These are phyloP conservation scores for Ascocoryne sarcoides DNA, from an alignment of 2,329 filamentous ascomycete species.

Conservation along the genomic window DNA sequence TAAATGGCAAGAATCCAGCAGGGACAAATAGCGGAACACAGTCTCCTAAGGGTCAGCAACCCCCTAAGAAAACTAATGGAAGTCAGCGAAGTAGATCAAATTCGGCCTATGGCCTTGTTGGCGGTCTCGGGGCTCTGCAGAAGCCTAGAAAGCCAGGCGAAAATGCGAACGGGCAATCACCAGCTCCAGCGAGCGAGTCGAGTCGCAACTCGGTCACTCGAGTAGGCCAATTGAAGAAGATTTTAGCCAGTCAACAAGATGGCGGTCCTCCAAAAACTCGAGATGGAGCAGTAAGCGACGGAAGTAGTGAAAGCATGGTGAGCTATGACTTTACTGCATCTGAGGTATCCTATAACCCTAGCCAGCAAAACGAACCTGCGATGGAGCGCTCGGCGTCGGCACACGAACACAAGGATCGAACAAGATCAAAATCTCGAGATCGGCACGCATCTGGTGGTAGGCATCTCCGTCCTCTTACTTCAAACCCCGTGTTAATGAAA, in stretches of 20 bases:
- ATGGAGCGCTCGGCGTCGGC: constrained; percentile 23
- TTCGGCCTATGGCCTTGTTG: constrained; percentile 25
- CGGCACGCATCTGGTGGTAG: constrained; percentile 15
- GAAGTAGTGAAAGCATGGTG: constrained; percentile 58
- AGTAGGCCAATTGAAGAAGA: constrained; percentile 55
- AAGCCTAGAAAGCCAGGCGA: constrained; percentile 46
- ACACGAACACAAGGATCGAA: constrained; percentile 18
- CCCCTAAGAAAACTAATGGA: not conserved
- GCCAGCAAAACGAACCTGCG: constrained; percentile 12
- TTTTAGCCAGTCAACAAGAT: constrained; percentile 43
- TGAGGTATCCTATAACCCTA: constrained; percentile 50
- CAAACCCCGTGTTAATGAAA: constrained; percentile 14
- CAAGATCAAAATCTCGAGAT: constrained; percentile 27
- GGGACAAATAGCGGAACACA: constrained; percentile 30
- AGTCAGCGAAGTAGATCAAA: constrained; percentile 20
- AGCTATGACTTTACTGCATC: constrained; percentile 62
- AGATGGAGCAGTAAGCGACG: constrained; percentile 40
- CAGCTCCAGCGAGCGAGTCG: constrained; percentile 32
- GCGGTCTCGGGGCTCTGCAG: constrained; percentile 30
- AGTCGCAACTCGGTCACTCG: constrained; percentile 46
- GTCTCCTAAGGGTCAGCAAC: constrained; percentile 36
- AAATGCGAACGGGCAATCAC: constrained; percentile 34
- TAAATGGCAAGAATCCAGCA: constrained; percentile 41
- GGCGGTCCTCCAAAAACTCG: constrained; percentile 28
- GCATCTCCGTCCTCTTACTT: constrained; percentile 17